Base-by-base conservation (phyloP, 2,329 filamentous ascomycete genomes). In the Curvularia spicifera region DNA sequence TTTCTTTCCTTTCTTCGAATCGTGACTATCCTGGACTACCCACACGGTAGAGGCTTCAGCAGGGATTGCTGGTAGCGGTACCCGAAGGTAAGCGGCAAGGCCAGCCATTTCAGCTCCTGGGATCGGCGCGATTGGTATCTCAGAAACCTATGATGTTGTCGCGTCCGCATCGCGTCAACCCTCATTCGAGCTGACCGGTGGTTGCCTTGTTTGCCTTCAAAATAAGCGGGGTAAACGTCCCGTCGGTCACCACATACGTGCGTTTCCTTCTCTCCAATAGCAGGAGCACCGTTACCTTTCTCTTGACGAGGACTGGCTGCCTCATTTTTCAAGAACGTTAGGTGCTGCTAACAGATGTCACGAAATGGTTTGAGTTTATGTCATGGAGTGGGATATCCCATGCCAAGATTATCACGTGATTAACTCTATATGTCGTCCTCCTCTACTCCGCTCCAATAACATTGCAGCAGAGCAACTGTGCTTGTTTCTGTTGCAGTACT, bases 21-120 rank as follows among this genome's bases (percentile, higher is more conserved):
- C 51, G 24, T 46, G n/a, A 47, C 2, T 54, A 54, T 35, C 53
- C 53, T 45, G n/a, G 10, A 29, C 29, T 56, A 56, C 12, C 53
- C 53, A 56, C n/a, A 39, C 20, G 46, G 31, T 28, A n/a, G n/a
- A 51, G 47, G 47, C 40, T 56, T 45, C 9, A 29, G 10, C 13
- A 12, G 12, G n/a, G 24, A 20, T 7, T 28, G 8, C 9, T 20
- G 18, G 53, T 13, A 46, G 26, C 3, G 15, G 4, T 7, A 45
- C 1, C 53, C 53, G 53, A 39, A 39, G 39, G 39, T 45, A 56
- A 20, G 46, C 53, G 53, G 8, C 22, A 2, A 4, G 13, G 33
- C 13, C 12, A 3, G 13, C 33, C 33, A 35, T 12, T 5, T 37
- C 35, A 37, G 35, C 35, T n/a, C 35, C 35, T 18, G n/a, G 13